Conservation (phyloP, 2,329 filamentous ascomycete genomes). For the Penicillium sp. region DNA sequence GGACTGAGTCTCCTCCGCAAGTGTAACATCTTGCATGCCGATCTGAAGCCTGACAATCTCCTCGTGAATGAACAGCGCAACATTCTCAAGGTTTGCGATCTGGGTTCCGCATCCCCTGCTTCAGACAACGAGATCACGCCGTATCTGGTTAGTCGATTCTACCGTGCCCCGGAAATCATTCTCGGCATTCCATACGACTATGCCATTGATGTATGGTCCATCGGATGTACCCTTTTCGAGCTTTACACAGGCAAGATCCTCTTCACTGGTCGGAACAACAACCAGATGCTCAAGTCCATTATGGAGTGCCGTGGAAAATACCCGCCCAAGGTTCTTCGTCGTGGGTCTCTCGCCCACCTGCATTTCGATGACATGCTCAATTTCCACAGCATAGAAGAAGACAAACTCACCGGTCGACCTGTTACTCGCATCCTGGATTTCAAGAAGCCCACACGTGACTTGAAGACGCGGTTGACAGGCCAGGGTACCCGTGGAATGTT, state of each 20-base stretch:
- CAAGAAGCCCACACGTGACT: slow-evolving; percentile 73
- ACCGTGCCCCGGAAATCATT: slow-evolving; percentile 95
- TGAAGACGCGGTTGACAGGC: slow-evolving; percentile 74
- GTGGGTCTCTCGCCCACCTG: slow-evolving; percentile 70
- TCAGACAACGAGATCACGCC: slow-evolving; percentile 90
- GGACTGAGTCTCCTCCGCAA: slow-evolving; percentile 84
- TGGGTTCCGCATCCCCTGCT: slow-evolving; percentile 92
- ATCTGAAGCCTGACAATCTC: slow-evolving; percentile 97
- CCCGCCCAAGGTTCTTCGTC: slow-evolving; percentile 82
- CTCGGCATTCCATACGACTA: slow-evolving; percentile 95
- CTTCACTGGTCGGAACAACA: slow-evolving; percentile 93
- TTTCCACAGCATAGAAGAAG: slow-evolving; percentile 81
- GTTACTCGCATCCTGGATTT: slow-evolving; percentile 47
- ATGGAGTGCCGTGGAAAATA: slow-evolving; percentile 96
- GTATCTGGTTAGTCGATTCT: slow-evolving; percentile 95
- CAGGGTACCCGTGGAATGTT: slow-evolving; percentile 72
- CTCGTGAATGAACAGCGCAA: slow-evolving; percentile 83
- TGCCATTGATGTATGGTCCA: slow-evolving; percentile 95
- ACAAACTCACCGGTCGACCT: slow-evolving; percentile 84
- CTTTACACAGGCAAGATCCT: slow-evolving; percentile 97
- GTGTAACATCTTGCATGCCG: slow-evolving; percentile 91
- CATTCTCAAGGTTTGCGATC: slow-evolving; percentile 88
- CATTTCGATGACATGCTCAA: slow-evolving; percentile 85
- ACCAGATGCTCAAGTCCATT: slow-evolving; percentile 95
- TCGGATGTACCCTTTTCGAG: slow-evolving; percentile 95